Conservation (phyloP, 305 asterid species). For the Solanum hybrid region DNA sequence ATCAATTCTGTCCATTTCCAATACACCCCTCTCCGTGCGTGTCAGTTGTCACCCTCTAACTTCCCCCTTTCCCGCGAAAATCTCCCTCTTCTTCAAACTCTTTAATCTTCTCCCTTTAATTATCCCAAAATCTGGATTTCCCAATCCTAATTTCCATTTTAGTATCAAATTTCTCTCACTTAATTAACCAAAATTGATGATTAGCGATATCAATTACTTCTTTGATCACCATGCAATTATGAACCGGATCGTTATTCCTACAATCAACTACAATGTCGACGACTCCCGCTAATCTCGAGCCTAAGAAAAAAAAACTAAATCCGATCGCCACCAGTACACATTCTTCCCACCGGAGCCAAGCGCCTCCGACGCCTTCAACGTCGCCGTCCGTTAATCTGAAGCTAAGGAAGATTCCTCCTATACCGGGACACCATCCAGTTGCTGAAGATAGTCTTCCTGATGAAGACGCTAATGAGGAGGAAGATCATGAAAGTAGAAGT, state of each 20-base stretch:
- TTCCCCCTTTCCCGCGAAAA: conserved; percentile 72
- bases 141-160: conserved; percentile 5
- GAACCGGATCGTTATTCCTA: neutral
- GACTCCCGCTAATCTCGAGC: conserved; percentile 23
- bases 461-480: conserved; percentile 15
- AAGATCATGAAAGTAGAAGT: conserved; percentile 8
- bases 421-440: conserved; percentile 32
- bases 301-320: conserved; percentile 18
- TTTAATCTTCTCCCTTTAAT: neutral
- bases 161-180: neutral
- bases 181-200: neutral
- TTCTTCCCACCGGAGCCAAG: conserved; percentile 15
- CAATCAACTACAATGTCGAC: conserved; percentile 5
- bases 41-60: conserved; percentile 27
- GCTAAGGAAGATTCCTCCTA: conserved; percentile 56
- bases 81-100: conserved; percentile 6
- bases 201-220: neutral
- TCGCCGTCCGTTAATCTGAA: conserved; percentile 22
- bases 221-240: conserved; percentile 2
- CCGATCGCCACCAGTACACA: neutral
- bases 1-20: neutral
- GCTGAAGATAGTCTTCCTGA: neutral
- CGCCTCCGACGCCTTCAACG: conserved; percentile 9
- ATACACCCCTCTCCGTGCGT: conserved; percentile 9
- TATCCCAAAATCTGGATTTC: conserved; percentile 20